A percentile compares a stretch with the other conserved stretches of the same genome.
Conservation (phyloP, 2,329 filamentous ascomycete species). For the Bertia moriformis region DNA sequence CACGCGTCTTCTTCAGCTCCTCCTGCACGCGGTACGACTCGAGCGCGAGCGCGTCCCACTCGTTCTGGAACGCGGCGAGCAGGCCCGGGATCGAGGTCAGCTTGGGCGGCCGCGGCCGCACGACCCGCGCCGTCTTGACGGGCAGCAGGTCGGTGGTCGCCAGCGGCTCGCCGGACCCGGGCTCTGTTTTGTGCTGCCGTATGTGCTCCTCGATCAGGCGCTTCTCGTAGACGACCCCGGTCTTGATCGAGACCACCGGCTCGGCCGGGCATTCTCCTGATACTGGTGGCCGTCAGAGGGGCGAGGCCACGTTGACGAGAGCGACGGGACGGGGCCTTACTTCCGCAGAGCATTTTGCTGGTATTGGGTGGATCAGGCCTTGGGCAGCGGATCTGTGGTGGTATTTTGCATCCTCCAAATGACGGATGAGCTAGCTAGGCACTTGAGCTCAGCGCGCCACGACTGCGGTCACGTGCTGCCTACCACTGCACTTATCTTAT, state of each 20-base stretch:
- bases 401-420: no score
- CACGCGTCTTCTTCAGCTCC: conserved; percentile 74
- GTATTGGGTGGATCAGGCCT: conserved; percentile 3
- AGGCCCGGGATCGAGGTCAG: conserved; percentile 96
- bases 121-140: conserved; percentile 68
- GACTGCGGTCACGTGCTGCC: no score
- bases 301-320: conserved; percentile 1
- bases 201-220: conserved; percentile 91
- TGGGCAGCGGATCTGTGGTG: conserved; percentile 1
- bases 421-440: no score
- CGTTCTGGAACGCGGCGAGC: conserved; percentile 88
- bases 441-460: no score
- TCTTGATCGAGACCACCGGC: conserved; percentile 88
- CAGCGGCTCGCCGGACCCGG: conserved; percentile 74
- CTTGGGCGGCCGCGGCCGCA: conserved; percentile 78
- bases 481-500: no score
- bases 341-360: conserved; percentile 6
- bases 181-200: conserved; percentile 81
- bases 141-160: conserved; percentile 73
- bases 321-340: conserved; percentile 3
- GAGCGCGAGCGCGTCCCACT: conserved; percentile 88
- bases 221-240: conserved; percentile 85
- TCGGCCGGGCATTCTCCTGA: conserved; percentile 92
- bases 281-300: conserved; percentile 37
- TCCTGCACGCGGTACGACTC: conserved; percentile 86